phyloP scores from a whole-genome alignment of 768 basidiomycete species.

The Psilocybe azurescens region DNA sequence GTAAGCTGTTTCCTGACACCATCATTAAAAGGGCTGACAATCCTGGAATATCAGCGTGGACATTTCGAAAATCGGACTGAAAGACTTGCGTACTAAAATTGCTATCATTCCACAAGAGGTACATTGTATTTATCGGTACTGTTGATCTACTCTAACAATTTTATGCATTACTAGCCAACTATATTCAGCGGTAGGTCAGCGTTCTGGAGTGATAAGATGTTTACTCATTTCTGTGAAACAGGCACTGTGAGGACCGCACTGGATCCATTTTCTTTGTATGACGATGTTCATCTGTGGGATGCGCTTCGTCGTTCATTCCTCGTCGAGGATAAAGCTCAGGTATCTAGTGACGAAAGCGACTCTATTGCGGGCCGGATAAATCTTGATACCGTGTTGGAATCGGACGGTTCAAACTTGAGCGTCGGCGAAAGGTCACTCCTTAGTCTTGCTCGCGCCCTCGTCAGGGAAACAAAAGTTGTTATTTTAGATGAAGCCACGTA shows the following conservation, averaged over 20 bases:
- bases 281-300: constrained; percentile 72
- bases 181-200: constrained; percentile 54
- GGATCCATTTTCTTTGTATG: constrained; percentile 65
- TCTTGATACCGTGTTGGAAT: constrained; percentile 77
- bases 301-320: constrained; percentile 67
- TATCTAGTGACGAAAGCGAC: constrained; percentile 53
- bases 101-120: constrained; percentile 73
- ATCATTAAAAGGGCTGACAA: constrained; percentile 10
- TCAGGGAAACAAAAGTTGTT: constrained; percentile 75
- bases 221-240: constrained; percentile 39
- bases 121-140: background rate
- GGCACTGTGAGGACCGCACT: constrained; percentile 63
- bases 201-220: constrained; percentile 16
- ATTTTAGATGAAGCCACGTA: constrained; percentile 82
- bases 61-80: constrained; percentile 70
- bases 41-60: constrained; percentile 46
- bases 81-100: constrained; percentile 61
- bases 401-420: constrained; percentile 77
- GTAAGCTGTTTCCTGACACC: constrained; percentile 31
- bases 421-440: constrained; percentile 77
- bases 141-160: background rate
- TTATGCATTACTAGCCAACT: constrained; percentile 43
- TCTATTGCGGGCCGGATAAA: constrained; percentile 43
- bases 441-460: constrained; percentile 80
- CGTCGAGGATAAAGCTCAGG: constrained; percentile 36